These are phyloP conservation scores for Combretum micranthum DNA, from an alignment of 345 rosid species.

Conservation along the genomic window DNA sequence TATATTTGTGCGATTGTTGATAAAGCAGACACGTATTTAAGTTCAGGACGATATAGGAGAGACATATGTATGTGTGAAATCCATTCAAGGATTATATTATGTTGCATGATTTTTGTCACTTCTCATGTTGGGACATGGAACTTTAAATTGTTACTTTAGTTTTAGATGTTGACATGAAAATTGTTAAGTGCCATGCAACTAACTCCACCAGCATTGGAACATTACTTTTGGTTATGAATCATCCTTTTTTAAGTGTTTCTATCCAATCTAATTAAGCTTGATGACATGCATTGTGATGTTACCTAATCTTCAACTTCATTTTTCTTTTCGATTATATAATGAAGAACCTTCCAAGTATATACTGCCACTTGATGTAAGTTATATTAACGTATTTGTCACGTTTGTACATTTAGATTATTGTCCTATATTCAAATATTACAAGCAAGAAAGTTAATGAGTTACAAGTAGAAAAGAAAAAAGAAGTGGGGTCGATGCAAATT, in stretches of 20 bases:
- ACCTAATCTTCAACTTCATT: no score
- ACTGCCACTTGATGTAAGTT: no score
- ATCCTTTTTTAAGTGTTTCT: not conserved
- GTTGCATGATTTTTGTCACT: constrained; percentile 9
- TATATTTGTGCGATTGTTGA: constrained; percentile 12
- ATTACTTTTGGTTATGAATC: not conserved
- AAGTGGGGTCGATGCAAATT: no score
- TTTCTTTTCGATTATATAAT: no score
- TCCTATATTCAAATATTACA: no score
- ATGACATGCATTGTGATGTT: no score
- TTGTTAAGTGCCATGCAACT: constrained; percentile 21
- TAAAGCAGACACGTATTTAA: constrained; percentile 5
- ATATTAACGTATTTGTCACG: no score
- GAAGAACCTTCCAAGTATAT: no score
- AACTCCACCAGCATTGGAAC: constrained; percentile 41
- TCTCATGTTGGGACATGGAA: constrained; percentile 6
- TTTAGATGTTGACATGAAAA: constrained; percentile 19
- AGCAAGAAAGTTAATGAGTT: no score
- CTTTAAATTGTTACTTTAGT: constrained; percentile 10
- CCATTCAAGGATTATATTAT: constrained; percentile 6
- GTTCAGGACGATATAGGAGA: constrained; percentile 8
- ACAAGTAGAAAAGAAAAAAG: no score
- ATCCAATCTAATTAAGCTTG: no score
- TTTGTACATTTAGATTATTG: no score
- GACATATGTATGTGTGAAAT: not conserved